These are phyloP conservation scores for Solanum ossicruentum DNA, from an alignment of 257 asterid genomes.

Conservation along the genomic window DNA sequence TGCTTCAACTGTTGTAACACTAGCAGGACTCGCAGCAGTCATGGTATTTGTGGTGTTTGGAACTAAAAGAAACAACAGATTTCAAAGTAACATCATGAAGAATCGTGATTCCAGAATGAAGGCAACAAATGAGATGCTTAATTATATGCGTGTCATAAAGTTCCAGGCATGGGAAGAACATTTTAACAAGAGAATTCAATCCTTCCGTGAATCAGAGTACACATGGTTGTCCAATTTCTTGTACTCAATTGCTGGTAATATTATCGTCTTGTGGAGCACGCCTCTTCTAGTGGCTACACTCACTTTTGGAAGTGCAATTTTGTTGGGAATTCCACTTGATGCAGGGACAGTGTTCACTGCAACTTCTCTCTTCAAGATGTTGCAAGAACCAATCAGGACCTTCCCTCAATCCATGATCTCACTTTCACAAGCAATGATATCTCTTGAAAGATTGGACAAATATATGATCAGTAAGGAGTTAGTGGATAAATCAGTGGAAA, in stretches of 20 bases:
- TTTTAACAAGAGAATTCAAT: constrained; percentile 61
- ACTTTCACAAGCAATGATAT: constrained; percentile 79
- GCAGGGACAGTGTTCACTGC: constrained; percentile 82
- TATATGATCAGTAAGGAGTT: constrained; percentile 78
- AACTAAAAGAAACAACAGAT: constrained; percentile 42
- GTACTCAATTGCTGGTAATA: constrained; percentile 49
- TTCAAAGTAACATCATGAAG: constrained; percentile 63
- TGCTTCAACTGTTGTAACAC: constrained; percentile 35
- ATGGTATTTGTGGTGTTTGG: constrained; percentile 44
- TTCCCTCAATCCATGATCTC: constrained; percentile 94
- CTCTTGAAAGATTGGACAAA: constrained; percentile 69
- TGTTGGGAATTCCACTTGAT: constrained; percentile 53
- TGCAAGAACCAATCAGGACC: constrained; percentile 82
- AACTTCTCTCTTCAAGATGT: constrained; percentile 54
- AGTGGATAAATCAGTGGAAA: constrained; percentile 51
- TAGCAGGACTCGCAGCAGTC: constrained; percentile 32
- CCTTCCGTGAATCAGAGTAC: constrained; percentile 54
- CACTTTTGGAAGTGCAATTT: constrained; percentile 60
- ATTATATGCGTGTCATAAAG: constrained; percentile 79
- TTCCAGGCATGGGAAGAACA: constrained; percentile 99
- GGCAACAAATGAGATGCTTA: constrained; percentile 88
- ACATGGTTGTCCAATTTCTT: constrained; percentile 62
- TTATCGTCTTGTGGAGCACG: constrained; percentile 69
- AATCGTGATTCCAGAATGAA: constrained; percentile 83
- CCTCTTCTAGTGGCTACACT: constrained; percentile 58